These are phyloP conservation scores for Tagetes patula DNA, from an alignment of 129 eudicot genomes.

Conservation along the genomic window DNA sequence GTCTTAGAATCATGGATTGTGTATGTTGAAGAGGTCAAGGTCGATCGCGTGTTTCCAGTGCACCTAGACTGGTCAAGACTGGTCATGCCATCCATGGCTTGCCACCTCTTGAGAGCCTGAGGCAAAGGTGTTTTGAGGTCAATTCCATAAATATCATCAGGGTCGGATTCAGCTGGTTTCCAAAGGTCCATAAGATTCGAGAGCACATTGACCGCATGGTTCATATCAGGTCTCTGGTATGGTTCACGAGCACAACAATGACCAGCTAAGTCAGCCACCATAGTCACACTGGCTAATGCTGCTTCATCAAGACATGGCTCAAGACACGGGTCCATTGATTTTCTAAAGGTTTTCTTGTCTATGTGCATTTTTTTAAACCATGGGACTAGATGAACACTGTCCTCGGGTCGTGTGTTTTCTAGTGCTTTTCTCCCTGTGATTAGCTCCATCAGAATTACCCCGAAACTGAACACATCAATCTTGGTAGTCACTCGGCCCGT, in stretches of 20 bases:
- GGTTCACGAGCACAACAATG: conserved; percentile 93
- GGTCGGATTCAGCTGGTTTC: conserved; percentile 71
- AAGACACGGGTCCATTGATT: conserved; percentile 68
- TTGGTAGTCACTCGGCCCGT: conserved; percentile 83
- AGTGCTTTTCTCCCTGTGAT: conserved; percentile 76
- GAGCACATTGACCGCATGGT: conserved; percentile 73
- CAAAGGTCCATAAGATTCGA: conserved; percentile 70
- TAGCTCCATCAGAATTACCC: conserved; percentile 86
- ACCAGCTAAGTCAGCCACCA: conserved; percentile 79
- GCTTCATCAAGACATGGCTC: conserved; percentile 49
- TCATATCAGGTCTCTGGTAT: conserved; percentile 86
- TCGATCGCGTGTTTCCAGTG: conserved; percentile 39
- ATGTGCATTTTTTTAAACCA: conserved; percentile 78
- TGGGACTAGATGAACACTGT: conserved; percentile 68
- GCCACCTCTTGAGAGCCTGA: conserved; percentile 83
- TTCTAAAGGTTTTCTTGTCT: conserved; percentile 56
- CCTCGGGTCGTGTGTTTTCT: conserved; percentile 64
- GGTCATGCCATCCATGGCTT: conserved; percentile 65
- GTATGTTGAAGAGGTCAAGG: conserved; percentile 25
- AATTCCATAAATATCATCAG: conserved; percentile 57
- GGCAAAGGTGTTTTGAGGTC: conserved; percentile 67
- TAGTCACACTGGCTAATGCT: conserved; percentile 56
- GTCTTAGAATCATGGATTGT: neutral
- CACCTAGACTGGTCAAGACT: conserved; percentile 44
- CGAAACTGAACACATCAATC: conserved; percentile 89